These are phyloP conservation scores for Apiospora pterosperma DNA, from an alignment of 2,329 filamentous ascomycete genomes.

Conservation along the genomic window DNA sequence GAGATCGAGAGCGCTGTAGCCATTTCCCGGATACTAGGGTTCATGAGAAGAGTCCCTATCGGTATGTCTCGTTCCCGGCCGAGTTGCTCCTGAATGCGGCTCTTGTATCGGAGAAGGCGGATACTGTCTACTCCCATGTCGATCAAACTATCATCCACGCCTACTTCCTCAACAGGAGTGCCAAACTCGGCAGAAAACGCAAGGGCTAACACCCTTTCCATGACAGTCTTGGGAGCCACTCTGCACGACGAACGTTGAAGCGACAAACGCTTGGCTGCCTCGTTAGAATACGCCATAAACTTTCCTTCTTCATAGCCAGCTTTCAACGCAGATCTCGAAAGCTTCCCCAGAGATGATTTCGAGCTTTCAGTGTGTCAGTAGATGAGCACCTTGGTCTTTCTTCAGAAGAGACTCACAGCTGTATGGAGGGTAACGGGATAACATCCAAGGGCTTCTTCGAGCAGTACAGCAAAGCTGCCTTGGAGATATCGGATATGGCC, in stretches of 20 bases:
- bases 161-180: not conserved
- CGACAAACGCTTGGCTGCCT: not conserved
- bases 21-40: conserved; percentile 2
- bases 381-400: not conserved
- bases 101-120: conserved; percentile 5
- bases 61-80: not conserved
- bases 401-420: not conserved
- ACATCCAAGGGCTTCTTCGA: not conserved
- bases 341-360: conserved; percentile 9
- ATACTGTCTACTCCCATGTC: conserved; percentile 10
- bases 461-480: conserved; percentile 3
- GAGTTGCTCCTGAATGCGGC: not conserved
- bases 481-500: not conserved
- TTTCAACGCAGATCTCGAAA: conserved; percentile 3
- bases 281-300: not conserved
- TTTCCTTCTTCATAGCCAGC: conserved; percentile 2
- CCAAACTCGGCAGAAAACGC: conserved; percentile 5
- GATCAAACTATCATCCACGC: conserved; percentile 4
- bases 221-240: not conserved
- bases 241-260: not conserved
- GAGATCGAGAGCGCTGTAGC: not conserved
- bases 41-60: conserved; percentile 5
- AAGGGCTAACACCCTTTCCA: not conserved
- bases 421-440: conserved; percentile 10
- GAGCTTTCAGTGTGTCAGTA: not conserved